phyloP scores from a whole-genome alignment of 2,329 filamentous ascomycete species.

The Fusarium sp. region DNA sequence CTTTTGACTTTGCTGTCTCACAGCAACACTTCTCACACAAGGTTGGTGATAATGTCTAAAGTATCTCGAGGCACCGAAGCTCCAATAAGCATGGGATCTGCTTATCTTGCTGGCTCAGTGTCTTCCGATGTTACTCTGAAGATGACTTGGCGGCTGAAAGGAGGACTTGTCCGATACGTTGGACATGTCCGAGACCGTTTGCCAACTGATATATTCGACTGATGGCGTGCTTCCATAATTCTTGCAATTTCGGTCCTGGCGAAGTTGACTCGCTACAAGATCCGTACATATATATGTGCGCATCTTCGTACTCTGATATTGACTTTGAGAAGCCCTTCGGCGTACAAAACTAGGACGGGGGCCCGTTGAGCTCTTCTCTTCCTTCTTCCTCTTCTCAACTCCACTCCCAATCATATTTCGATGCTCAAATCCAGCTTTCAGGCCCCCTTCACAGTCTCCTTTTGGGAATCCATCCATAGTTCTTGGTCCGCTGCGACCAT shows the following conservation, averaged over 20 bases:
- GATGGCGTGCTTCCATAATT: not conserved
- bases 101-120: not conserved
- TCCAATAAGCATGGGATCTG: not conserved
- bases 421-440: not conserved
- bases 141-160: not conserved
- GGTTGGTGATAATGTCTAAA: not conserved
- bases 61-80: not conserved
- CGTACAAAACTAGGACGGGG: not conserved
- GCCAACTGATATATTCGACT: not conserved
- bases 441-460: not conserved
- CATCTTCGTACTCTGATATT: not conserved
- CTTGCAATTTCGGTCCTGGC: not conserved
- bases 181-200: not conserved
- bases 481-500: not conserved
- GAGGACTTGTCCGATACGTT: not conserved
- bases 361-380: not conserved
- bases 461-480: not conserved
- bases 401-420: not conserved
- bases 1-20: not conserved
- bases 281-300: not conserved
- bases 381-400: not conserved
- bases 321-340: not conserved
- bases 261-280: not conserved
- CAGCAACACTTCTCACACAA: not conserved
- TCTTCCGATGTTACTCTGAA: not conserved